Base-by-base conservation (phyloP, 495 filamentous ascomycete genomes). In the Aspergillus panamensis region DNA sequence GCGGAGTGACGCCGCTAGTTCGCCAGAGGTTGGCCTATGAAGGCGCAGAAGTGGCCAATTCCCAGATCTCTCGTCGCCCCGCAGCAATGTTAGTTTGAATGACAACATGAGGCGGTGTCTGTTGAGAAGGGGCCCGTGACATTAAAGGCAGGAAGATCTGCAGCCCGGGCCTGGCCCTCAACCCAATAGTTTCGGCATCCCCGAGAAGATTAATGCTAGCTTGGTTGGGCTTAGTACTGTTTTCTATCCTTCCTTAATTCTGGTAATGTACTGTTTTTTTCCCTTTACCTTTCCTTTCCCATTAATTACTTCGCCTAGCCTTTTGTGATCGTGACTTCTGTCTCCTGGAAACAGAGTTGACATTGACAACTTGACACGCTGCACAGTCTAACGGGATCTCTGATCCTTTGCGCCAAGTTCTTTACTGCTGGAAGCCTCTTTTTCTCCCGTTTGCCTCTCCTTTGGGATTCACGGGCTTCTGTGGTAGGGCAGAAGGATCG, bases 91-190 rank as follows among this genome's bases (percentile, higher is more conserved):
- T 57, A 40, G 44, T 31, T 35, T 25, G 47, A 8, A 50, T 50
- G 52, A 45, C 47, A 42, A 52, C 56, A 58, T 53, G 56, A 53
- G 42, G 56, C 49, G 56, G 56, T 58, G 48, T 58, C 21, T 25
- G 10, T 42, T 20, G 17, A 53, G 20, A 8, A 17, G 33, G 37
- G 39, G 51, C 35, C 35, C 29, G 20, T 17, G 39, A 43, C 17
- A 39, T 44, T 31, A 17, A 51, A 52, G 49, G 42, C 29, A 53
- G 13, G 48, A 40, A 33, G 56, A 58, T 53, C 56, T 58, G 56
- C 56, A 30, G 51, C 45, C 51, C 51, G 51, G 51, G 48, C 48
- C 50, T 40, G 21, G 44, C 8, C 42, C 9, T 47, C 48, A 48
- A 30, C 20, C 31, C 44, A 51, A 54, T 54, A 49, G 53, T 43